Evolutionary conservation across 306 rosid genomes (phyloP).

Genomic region (Cucurbita pepo): DNA sequence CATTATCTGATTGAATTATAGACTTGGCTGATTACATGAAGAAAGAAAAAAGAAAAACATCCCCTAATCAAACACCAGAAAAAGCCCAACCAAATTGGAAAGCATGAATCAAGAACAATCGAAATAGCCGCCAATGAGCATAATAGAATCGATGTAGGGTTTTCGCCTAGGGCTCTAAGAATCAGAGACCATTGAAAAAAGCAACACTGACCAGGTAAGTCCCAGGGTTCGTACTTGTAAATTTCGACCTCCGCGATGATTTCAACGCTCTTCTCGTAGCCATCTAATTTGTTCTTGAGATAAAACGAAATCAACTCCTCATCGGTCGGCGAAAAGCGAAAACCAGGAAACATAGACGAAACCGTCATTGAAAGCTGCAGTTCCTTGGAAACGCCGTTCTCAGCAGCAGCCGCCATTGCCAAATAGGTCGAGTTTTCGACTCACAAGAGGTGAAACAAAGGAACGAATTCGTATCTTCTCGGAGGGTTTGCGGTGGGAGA

Average conservation of each 20-base stretch:
- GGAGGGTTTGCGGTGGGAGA: background rate
- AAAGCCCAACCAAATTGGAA: background rate
- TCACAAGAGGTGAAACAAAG: background rate
- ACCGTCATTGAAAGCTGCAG: conserved; percentile 52
- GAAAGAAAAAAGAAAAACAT: background rate
- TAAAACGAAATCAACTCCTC: conserved; percentile 81
- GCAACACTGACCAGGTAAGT: conserved; percentile 47
- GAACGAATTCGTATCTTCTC: background rate
- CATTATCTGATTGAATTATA: conserved; percentile 52
- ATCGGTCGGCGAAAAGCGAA: conserved; percentile 85
- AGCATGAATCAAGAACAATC: background rate
- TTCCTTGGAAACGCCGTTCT: conserved; percentile 22
- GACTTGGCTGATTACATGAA: conserved; percentile 38
- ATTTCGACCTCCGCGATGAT: conserved; percentile 67
- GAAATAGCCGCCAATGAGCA: background rate
- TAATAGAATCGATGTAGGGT: background rate
- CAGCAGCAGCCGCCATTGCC: conserved; percentile 5
- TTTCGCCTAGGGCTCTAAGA: background rate
- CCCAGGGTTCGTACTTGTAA: conserved; percentile 86
- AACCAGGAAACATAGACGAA: conserved; percentile 79
- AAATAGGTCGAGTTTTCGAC: background rate
- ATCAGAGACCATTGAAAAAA: background rate
- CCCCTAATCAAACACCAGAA: background rate
- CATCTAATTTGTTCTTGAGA: conserved; percentile 57
- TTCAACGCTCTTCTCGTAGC: conserved; percentile 41